Base-by-base conservation (phyloP, 1,139 yeast species). In the Pichia sp. region DNA sequence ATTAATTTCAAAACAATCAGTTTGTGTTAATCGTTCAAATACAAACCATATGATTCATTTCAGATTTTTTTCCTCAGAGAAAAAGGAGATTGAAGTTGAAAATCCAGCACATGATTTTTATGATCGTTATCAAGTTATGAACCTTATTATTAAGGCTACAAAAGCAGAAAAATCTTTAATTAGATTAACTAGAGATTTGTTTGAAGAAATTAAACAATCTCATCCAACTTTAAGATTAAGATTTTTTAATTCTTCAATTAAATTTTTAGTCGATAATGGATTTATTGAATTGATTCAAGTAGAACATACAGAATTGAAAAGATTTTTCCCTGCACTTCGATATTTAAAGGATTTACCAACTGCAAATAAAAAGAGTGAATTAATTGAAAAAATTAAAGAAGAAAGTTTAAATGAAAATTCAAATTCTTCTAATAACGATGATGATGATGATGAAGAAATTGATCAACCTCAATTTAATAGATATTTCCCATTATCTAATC, bases 81-180 rank as follows among this genome's bases (percentile, higher is more conserved):
- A 34, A 7, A 33, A 38, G 2, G 15, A 32, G n/a, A 18, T 19
- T 21, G 33, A 24, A 9, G 23, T 13, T 10, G 29, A 19, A 10
- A n/a, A 29, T 8, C 33, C 34, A 3, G 25, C 22, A 14, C 26
- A n/a, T 6, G 35, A 37, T 11, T 35, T 37, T 22, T 46, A 41
- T 36, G 52, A 48, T 33, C 21, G 47, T n/a, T 43, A 40, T 33
- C 50, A 55, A 11, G 56, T 61, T 11, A 72, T 54, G 41, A 37
- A 37, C 7, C 38, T 43, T 4, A 48, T 85, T 1, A 73, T 82
- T 35, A 69, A 67, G 7, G 69, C 77, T 10, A 69, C 82, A 13
- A 78, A 78, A 49, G 60, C 61, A 1, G 89, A 94, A 0, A 75
- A 78, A 2, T 66, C 85, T 18, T 70, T 95, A 31, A 80, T 83